Evolutionary conservation across 768 basidiomycete genomes (phyloP).

Genomic region (Kondoa subrosea): DNA sequence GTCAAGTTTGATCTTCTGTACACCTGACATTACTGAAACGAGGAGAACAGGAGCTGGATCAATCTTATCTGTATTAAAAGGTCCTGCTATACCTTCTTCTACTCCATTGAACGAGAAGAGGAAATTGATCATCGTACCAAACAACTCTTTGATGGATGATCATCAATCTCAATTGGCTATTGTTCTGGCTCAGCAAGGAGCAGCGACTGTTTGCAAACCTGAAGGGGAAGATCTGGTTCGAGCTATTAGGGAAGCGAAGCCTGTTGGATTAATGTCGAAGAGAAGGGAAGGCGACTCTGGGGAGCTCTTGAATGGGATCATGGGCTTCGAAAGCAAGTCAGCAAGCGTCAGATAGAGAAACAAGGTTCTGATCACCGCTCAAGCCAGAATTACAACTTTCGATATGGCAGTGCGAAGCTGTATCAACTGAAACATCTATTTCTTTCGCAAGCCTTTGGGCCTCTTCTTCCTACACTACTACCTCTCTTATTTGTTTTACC

Average conservation of each 20-base stretch:
- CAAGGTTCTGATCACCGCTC: too few species aligned
- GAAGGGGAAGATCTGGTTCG: neutral
- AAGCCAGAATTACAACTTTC: too few species aligned
- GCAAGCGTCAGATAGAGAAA: too few species aligned
- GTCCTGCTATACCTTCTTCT: slow-evolving; percentile 18
- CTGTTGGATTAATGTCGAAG: neutral
- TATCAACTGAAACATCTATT: too few species aligned
- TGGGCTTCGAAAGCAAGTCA: neutral
- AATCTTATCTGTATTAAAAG: slow-evolving; percentile 68
- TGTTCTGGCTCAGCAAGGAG: slow-evolving; percentile 36
- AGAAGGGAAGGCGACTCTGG: neutral
- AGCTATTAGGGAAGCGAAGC: neutral
- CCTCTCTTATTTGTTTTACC: too few species aligned
- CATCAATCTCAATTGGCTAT: slow-evolving; percentile 80
- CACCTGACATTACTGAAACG: too few species aligned
- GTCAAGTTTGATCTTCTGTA: slow-evolving; percentile 22
- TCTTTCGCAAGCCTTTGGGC: too few species aligned
- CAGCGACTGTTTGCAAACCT: slow-evolving; percentile 14
- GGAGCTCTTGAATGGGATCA: neutral
- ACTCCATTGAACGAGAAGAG: slow-evolving; percentile 37
- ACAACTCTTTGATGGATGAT: slow-evolving; percentile 71
- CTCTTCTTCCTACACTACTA: too few species aligned
- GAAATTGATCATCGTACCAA: slow-evolving; percentile 72
- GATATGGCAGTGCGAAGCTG: too few species aligned
- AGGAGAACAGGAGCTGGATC: slow-evolving; percentile 63